Evolutionary conservation across 441 rosid species (phyloP).

Genomic region (Populus hybrid): DNA sequence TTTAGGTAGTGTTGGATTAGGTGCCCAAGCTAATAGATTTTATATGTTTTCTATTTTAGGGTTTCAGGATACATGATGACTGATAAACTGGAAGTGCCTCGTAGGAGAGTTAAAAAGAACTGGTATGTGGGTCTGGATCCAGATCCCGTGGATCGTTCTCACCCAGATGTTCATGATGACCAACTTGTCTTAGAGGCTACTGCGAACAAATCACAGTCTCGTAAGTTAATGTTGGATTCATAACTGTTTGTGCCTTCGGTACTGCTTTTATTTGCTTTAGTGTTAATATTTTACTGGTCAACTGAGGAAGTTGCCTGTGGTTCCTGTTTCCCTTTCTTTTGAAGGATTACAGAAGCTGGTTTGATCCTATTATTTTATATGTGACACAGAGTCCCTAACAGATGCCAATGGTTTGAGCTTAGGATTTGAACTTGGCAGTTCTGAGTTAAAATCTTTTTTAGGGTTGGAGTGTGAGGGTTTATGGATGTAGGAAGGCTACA

Average conservation of each 20-base stretch:
- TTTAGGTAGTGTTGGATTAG: background rate
- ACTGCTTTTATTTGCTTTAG: background rate
- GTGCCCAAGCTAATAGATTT: background rate
- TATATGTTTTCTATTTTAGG: constrained; percentile 40
- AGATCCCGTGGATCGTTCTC: constrained; percentile 93
- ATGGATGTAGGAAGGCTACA: background rate
- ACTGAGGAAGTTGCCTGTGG: constrained; percentile 10
- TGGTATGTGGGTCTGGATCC: constrained; percentile 88
- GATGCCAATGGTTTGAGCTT: background rate
- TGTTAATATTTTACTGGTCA: constrained; percentile 8
- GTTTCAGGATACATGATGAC: constrained; percentile 94
- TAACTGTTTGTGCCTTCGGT: background rate
- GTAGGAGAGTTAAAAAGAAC: constrained; percentile 78
- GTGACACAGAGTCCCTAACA: background rate
- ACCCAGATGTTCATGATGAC: constrained; percentile 86
- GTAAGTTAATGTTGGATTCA: constrained; percentile 42
- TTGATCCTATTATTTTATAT: background rate
- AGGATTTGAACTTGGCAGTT: background rate
- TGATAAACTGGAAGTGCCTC: constrained; percentile 90
- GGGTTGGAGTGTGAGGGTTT: background rate
- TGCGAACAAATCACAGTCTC: constrained; percentile 37
- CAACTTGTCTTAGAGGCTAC: constrained; percentile 58
- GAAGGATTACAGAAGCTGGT: background rate
- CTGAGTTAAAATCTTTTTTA: background rate
- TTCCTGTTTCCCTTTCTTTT: background rate